phyloP scores from a whole-genome alignment of 2,329 filamentous ascomycete genomes.

The Polychaeton citri region DNA sequence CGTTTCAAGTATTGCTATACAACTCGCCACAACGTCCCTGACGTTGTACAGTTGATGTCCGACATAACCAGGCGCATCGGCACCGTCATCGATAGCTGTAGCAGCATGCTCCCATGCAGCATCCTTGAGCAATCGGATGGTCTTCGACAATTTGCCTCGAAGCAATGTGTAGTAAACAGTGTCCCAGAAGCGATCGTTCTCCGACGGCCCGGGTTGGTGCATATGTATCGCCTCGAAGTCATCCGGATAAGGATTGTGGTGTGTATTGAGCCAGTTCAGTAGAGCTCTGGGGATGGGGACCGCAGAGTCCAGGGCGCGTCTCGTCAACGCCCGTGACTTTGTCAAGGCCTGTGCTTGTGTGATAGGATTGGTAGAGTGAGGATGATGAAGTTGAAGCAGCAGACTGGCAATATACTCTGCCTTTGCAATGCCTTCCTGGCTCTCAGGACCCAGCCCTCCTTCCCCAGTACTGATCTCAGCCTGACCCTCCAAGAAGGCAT shows the following conservation, averaged over 20 bases:
- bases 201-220: conserved; percentile 58
- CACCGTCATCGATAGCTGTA: conserved; percentile 42
- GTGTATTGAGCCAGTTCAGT: conserved; percentile 66
- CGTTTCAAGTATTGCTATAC: conserved; percentile 54
- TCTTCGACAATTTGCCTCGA: conserved; percentile 58
- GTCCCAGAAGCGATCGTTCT: conserved; percentile 73
- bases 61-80: conserved; percentile 54
- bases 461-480: conserved; percentile 12
- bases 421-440: conserved; percentile 51
- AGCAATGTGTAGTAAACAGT: conserved; percentile 60
- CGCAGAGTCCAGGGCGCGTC: conserved; percentile 6
- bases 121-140: conserved; percentile 53
- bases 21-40: conserved; percentile 54
- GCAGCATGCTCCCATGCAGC: conserved; percentile 69
- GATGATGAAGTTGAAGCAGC: conserved; percentile 67
- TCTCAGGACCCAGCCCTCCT: conserved; percentile 25
- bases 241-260: conserved; percentile 58
- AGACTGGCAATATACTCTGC: conserved; percentile 68
- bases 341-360: conserved; percentile 1
- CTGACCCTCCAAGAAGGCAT: conserved; percentile 8
- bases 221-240: conserved; percentile 53
- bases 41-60: conserved; percentile 68
- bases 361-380: conserved; percentile 27
- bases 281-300: conserved; percentile 60
- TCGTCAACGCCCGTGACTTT: background rate